A percentile compares a stretch with the other conserved stretches of the same genome.
Conservation (phyloP, 768 basidiomycete genomes). For the Lactarius sanguifluus region DNA sequence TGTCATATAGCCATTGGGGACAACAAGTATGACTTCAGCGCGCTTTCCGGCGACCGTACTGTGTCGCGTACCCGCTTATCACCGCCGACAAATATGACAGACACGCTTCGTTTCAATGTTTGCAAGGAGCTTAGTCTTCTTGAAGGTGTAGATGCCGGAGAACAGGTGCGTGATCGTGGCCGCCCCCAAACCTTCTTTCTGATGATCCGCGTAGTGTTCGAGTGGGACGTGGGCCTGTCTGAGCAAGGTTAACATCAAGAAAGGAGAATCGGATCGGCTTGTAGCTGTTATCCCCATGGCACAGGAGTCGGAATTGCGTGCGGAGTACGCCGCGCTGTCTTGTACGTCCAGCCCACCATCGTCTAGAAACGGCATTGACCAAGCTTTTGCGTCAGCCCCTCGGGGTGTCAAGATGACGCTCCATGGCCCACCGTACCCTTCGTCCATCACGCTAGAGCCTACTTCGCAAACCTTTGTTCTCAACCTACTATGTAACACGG, state of each 20-base stretch:
- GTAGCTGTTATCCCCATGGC: slow-evolving; percentile 77
- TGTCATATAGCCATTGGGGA: slow-evolving; percentile 48
- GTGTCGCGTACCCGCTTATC: slow-evolving; percentile 51
- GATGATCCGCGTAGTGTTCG: slow-evolving; percentile 51
- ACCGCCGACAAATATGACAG: slow-evolving; percentile 63
- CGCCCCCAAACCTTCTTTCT: not conserved
- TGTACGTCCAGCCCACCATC: slow-evolving; percentile 40
- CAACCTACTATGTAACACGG: slow-evolving; percentile 52
- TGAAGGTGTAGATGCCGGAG: slow-evolving; percentile 49
- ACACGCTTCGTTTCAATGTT: slow-evolving; percentile 64
- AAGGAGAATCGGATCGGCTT: slow-evolving; percentile 55
- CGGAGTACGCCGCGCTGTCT: slow-evolving; percentile 35
- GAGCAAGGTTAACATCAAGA: slow-evolving; percentile 62
- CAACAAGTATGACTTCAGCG: slow-evolving; percentile 59
- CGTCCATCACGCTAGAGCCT: slow-evolving; percentile 44
- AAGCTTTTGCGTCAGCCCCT: slow-evolving; percentile 40
- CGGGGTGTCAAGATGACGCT: slow-evolving; percentile 57
- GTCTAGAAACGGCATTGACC: not conserved
- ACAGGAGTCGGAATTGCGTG: slow-evolving; percentile 36
- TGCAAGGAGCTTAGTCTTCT: slow-evolving; percentile 56
- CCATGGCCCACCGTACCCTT: slow-evolving; percentile 62
- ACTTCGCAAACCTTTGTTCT: slow-evolving; percentile 59
- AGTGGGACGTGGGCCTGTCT: slow-evolving; percentile 72
- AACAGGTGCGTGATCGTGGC: slow-evolving; percentile 58
- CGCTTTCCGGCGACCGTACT: slow-evolving; percentile 51